Base-by-base conservation (phyloP, 768 basidiomycete species). In the Pleurotus ostreatus region DNA sequence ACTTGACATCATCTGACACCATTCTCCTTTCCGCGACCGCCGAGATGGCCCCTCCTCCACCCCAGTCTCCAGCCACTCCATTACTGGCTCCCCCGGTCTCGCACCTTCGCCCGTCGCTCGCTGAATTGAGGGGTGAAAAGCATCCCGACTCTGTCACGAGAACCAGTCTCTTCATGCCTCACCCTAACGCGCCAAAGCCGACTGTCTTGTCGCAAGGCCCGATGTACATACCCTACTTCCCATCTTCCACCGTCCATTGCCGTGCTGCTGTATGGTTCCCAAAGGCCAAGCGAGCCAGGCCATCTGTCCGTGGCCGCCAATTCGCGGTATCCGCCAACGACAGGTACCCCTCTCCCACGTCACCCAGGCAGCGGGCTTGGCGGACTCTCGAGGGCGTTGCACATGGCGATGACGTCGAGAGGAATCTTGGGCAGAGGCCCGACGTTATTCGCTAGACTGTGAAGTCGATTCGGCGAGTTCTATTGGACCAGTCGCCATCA, bases 361-460 rank as follows among this genome's bases (percentile, higher is more conserved):
- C 30, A 52, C 37, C 49, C 49, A 15, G 49, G 49, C 8, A 26
- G n/a, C 4, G 49, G 49, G 4, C 20, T 37, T n/a, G 49, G 49
- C 16, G 49, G 26, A 15, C 12, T 40, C 7, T 20, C 20, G 12
- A 26, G 49, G 12, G 40, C 37, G 13, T 37, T 52, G 18, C 16
- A 20, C n/a, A n/a, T 40, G 7, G 49, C 49, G 3, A 11, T 18
- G 3, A 26, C 15, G 8, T 52, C 49, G 12, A 26, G 49, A 9
- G 49, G 49, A 8, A 18, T 52, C 15, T 20, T 52, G 4, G 2
- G 47, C 4, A 68, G 70, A 6, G 75, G 76, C 8, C 75, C 77
- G 22, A 89, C 89, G 12, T 77, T 91, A 5, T 89, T 86, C 58
- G 88, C 79, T 0, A 69, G 77, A 18, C 25, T 82, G 76, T 20